Evolutionary conservation across 805 yeast species (phyloP), one percentile per base, ranked within the genome.

Genomic region (Teunomyces panamensis): DNA sequence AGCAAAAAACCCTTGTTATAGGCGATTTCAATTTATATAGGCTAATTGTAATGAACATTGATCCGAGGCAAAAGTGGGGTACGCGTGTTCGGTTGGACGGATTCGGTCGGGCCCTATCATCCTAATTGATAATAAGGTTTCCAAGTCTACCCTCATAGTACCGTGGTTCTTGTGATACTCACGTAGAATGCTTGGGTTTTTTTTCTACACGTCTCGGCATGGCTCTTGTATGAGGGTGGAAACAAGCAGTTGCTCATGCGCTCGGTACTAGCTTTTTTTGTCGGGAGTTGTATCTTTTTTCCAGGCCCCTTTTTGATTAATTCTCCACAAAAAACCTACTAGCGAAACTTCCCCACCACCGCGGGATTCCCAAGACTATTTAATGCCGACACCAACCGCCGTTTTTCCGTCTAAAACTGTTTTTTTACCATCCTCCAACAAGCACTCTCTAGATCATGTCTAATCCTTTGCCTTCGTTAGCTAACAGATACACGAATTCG

Each of bases 381-480:
- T 32, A 32, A 32, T 32, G 34, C 34, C 34, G 34, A 16, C 34
- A 10, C 34, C 34, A 13, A 16, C 34, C 34, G 17, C 34, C 34
- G 1, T 13, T 20, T 9, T 30, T 6, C 33, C 13, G 33, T 4
- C 33, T 4, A 7, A 3, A 5, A 5, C 33, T n/a, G n/a, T 9
- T n/a, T 30, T 30, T 30, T 35, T 30, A n/a, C 32, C 32, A 1
- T n/a, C 13, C 35, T n/a, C 16, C 35, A 20, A 20, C 24, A 20
- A 20, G 4, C 24, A 20, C 24, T 5, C 28, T 27, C 9, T 8
- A 7, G 9, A 11, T 11, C 9, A 36, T 36, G 39, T 20, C 41
- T 4, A 6, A 30, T 8, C 28, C 36, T 7, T 44, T 48, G 29
- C 43, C 49, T 11, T 49, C 53, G 7, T 26, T 42, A 29, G 35